Evolutionary conservation across 306 rosid genomes (phyloP).

Genomic region (Vigna unguiculata): DNA sequence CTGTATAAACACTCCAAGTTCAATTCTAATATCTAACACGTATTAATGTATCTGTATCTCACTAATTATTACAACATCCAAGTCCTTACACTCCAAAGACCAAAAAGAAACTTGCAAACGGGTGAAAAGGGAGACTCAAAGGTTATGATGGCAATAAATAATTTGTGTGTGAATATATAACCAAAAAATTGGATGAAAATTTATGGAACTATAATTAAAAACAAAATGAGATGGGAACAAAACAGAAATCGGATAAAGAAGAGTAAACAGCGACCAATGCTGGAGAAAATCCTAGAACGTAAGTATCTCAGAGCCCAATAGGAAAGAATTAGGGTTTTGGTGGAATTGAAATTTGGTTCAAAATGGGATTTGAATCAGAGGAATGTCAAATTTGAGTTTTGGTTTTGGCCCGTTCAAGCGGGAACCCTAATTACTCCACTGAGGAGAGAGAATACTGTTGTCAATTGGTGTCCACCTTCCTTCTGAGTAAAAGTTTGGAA

Average conservation of each 20-base stretch:
- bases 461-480: no score
- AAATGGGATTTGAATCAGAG: background rate
- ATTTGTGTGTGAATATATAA: background rate
- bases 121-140: conserved; percentile 1
- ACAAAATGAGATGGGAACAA: background rate
- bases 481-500: no score
- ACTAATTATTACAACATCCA: conserved; percentile 27
- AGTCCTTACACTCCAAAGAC: background rate
- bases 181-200: conserved; percentile 4
- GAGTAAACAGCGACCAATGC: conserved; percentile 41
- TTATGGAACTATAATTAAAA: background rate
- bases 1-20: no score
- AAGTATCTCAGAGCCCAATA: conserved; percentile 13
- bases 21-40: conserved; percentile 26
- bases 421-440: conserved; percentile 41
- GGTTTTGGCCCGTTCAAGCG: conserved; percentile 15
- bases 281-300: conserved; percentile 23
- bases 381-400: conserved; percentile 14
- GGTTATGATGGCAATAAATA: conserved; percentile 8
- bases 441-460: background rate
- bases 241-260: conserved; percentile 17
- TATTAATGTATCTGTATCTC: background rate
- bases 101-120: background rate
- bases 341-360: conserved; percentile 27
- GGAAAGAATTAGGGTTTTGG: conserved; percentile 43